These are phyloP conservation scores for Polytrichum formosum DNA, from an alignment of 225 moss, liverwort and hornwort genomes.

Conservation along the genomic window DNA sequence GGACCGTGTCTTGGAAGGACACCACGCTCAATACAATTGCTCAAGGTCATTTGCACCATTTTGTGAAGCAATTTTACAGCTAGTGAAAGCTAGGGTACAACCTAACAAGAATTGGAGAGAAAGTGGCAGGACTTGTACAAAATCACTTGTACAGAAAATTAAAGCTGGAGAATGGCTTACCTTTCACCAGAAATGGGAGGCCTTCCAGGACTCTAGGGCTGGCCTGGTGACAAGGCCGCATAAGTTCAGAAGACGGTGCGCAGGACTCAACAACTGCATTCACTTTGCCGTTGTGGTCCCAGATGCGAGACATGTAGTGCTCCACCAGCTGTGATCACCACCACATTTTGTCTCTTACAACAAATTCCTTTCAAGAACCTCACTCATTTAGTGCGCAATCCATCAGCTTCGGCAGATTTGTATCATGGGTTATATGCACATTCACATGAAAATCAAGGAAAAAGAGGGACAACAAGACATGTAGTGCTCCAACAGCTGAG, in stretches of 20 bases:
- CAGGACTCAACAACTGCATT: slow-evolving; percentile 73
- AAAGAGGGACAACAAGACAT: too few species aligned
- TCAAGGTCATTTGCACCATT: not conserved
- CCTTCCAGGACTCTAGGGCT: slow-evolving; percentile 55
- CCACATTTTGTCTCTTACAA: not conserved
- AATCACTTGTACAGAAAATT: too few species aligned
- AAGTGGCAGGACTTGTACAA: too few species aligned
- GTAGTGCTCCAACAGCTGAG: too few species aligned
- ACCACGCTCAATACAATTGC: too few species aligned
- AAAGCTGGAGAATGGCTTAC: slow-evolving; percentile 18
- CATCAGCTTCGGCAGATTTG: not conserved
- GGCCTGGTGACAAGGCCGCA: slow-evolving; percentile 23
- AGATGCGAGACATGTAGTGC: slow-evolving; percentile 68
- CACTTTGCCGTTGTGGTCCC: slow-evolving; percentile 32
- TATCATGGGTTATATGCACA: not conserved
- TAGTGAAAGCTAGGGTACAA: not conserved
- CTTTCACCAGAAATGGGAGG: slow-evolving; percentile 76
- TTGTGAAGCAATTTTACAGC: not conserved
- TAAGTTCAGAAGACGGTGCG: slow-evolving; percentile 27
- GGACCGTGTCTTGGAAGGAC: not conserved
- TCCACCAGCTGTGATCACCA: slow-evolving; percentile 44
- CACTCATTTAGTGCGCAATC: not conserved
- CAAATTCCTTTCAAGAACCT: not conserved
- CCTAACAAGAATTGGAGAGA: not conserved
- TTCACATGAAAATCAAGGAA: too few species aligned